phyloP scores from a whole-genome alignment of 2,329 filamentous ascomycete genomes.

The Neopestalotiopsis sp. region DNA sequence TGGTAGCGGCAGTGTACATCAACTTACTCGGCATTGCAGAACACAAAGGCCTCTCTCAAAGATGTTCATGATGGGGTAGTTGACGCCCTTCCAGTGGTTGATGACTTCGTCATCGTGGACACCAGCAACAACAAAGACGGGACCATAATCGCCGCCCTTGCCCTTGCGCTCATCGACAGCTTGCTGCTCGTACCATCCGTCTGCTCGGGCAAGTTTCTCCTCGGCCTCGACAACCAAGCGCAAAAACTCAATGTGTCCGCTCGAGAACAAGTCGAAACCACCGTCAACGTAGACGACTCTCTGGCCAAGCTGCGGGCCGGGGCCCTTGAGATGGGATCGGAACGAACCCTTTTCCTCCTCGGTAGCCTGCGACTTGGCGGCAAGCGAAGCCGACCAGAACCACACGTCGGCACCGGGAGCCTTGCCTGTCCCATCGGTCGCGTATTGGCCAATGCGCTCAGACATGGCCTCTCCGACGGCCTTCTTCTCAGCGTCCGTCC shows the following conservation, averaged over 20 bases:
- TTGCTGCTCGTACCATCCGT: constrained; percentile 77
- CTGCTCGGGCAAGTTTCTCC: constrained; percentile 67
- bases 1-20: constrained; percentile 11
- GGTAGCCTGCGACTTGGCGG: constrained; percentile 49
- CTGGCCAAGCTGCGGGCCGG: constrained; percentile 77
- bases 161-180: constrained; percentile 67
- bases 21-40: constrained; percentile 83
- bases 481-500: constrained; percentile 69
- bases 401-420: constrained; percentile 83
- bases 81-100: constrained; percentile 95
- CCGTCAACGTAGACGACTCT: constrained; percentile 94
- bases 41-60: constrained; percentile 96
- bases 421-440: constrained; percentile 82
- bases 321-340: constrained; percentile 71
- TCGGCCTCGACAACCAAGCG: constrained; percentile 77
- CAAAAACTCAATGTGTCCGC: constrained; percentile 95
- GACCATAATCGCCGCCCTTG: constrained; percentile 76
- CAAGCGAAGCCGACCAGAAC: constrained; percentile 72
- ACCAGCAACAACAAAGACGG: constrained; percentile 88
- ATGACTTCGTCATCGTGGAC: constrained; percentile 95
- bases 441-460: constrained; percentile 82
- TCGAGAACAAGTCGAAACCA: constrained; percentile 95
- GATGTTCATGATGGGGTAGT: constrained; percentile 99
- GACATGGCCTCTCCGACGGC: constrained; percentile 71
- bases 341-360: constrained; percentile 70